Conservation (phyloP, 2,329 filamentous ascomycete genomes). For the Aspergillus fructus region DNA sequence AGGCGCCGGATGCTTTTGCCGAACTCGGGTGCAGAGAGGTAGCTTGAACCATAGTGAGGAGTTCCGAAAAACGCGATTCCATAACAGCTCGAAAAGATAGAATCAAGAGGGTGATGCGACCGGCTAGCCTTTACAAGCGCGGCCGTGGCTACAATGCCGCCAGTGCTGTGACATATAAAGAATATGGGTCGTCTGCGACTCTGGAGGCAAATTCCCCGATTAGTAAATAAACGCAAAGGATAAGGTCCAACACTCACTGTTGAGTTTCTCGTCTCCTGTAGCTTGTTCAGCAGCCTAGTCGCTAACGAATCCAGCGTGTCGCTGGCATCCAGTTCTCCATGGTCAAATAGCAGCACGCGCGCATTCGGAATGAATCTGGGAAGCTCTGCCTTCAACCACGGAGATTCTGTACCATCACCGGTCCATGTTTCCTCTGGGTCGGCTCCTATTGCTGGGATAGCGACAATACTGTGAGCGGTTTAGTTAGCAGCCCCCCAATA, state of each 20-base stretch:
- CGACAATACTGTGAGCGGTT: conserved; percentile 29
- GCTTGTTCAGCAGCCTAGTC: conserved; percentile 23
- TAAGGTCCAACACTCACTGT: conserved; percentile 13
- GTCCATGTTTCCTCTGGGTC: conserved; percentile 31
- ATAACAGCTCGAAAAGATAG: conserved; percentile 57
- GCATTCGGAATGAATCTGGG: conserved; percentile 23
- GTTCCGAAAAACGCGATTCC: conserved; percentile 63
- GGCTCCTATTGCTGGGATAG: conserved; percentile 36
- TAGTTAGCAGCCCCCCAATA: neutral
- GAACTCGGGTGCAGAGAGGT: conserved; percentile 60
- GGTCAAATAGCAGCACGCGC: conserved; percentile 29
- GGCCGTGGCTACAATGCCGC: conserved; percentile 60
- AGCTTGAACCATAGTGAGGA: conserved; percentile 63
- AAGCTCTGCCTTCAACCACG: conserved; percentile 29
- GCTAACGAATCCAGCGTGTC: conserved; percentile 30
- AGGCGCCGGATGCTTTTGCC: conserved; percentile 54
- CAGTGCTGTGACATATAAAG: conserved; percentile 62
- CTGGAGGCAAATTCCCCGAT: conserved; percentile 7
- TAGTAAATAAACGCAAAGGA: neutral
- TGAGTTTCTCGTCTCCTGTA: conserved; percentile 23
- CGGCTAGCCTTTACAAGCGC: conserved; percentile 46
- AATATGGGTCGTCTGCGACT: conserved; percentile 51
- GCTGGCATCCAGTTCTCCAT: conserved; percentile 25
- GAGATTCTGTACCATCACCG: conserved; percentile 15
- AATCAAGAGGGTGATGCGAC: conserved; percentile 24